phyloP scores from a whole-genome alignment of 1,139 yeast genomes.

The Saccharomyces hybrid region DNA sequence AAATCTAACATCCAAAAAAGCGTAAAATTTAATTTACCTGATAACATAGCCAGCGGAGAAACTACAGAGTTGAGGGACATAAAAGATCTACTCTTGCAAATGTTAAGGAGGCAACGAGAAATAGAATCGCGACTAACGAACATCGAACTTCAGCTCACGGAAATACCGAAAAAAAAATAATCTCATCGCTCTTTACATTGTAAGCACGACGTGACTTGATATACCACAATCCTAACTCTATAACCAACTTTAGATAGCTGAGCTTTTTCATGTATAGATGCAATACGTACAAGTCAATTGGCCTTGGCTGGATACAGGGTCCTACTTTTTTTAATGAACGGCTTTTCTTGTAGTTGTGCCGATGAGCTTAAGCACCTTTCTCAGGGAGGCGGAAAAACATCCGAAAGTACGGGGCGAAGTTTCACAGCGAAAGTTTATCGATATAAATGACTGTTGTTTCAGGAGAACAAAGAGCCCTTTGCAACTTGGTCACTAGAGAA shows the following conservation, averaged over 20 bases:
- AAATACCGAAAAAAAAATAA: neutral
- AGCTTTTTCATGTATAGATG: neutral
- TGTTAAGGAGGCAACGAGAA: neutral
- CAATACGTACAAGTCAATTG: neutral
- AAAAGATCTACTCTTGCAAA: neutral
- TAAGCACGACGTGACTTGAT: neutral
- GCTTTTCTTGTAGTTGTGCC: neutral
- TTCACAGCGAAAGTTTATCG: slow-evolving; percentile 20
- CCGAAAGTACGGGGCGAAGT: slow-evolving; percentile 2
- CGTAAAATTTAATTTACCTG: neutral
- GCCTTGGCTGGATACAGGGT: neutral
- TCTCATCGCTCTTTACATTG: neutral
- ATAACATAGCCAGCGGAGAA: neutral
- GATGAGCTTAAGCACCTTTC: neutral
- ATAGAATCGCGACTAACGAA: neutral
- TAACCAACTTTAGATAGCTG: neutral
- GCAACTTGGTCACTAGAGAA: slow-evolving; percentile 55
- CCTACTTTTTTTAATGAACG: neutral
- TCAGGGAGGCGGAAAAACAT: neutral
- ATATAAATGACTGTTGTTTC: slow-evolving; percentile 37
- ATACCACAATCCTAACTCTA: neutral
- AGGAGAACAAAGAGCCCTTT: slow-evolving; percentile 30
- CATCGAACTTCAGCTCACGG: neutral
- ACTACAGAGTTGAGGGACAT: neutral
- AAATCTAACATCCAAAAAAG: neutral